Base-by-base conservation (phyloP, 306 rosid genomes). In the Mimosa bimucronata region DNA sequence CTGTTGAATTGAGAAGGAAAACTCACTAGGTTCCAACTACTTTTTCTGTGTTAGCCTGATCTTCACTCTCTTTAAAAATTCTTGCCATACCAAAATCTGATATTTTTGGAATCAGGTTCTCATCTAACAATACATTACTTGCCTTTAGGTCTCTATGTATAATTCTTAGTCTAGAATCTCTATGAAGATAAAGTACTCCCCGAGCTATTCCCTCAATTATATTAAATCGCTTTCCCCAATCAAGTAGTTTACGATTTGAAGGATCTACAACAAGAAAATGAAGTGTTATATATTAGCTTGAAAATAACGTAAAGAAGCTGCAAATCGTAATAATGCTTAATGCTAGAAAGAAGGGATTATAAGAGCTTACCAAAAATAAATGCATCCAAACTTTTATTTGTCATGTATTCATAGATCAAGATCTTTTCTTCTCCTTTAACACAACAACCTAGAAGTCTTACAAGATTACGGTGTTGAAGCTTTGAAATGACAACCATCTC, bases 11-110 rank as follows among this genome's bases (percentile, higher is more conserved):
- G 61, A 53, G 28, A 53, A 53, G 4, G 61, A n/a, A n/a, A 53
- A 53, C 61, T 61, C 77, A 77, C 80, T 77, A 85, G 2, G 87
- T 84, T 37, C 41, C 61, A 16, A 71, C 28, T 46, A 48, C 25
- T 11, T 21, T 28, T 0, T 0, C 6, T 42, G 14, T 71, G 3
- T 46, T 46, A 16, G 42, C 61, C 1, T 46, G 25, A 28, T 26
- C 42, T 28, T 34, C 42, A 4, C 29, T 28, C 4, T 3, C 61
- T 46, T 9, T 2, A 2, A 71, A 45, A 28, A 28, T 19, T 19
- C 40, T 71, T 3, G n/a, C 73, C 50, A 67, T 19, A 38, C 73
- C 52, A 67, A 67, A 40, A 21, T 67, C 46, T 66, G 48, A 67
- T 38, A 67, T 67, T n/a, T 67, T 67, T 3, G 72, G 73, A 67